Evolutionary conservation across 164 flowering plant genomes (phyloP), one percentile per base, ranked within the genome.

Genomic region (Annona squamosa): DNA sequence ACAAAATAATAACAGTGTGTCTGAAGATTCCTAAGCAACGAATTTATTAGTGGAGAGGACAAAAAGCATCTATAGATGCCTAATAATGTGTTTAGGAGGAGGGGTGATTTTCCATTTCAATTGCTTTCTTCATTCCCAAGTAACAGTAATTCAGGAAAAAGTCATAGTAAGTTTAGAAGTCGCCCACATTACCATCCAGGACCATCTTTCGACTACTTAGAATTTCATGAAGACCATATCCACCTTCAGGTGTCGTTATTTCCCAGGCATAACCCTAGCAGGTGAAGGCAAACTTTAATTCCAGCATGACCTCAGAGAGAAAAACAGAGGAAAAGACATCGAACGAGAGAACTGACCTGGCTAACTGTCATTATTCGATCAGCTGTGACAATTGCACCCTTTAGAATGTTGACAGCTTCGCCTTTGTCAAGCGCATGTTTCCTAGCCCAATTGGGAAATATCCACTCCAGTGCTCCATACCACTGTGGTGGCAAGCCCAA

Each of bases 381-480:
- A 59, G 90, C 83, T 13, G 98, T 91, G 46, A 93, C 99, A 79
- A 95, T 77, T 62, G 98, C 98, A 77, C 98, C 93, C 86, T 95
- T 95, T 75, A 95, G 82, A 74, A 86, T 67, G 81, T 93, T 95
- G 75, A 95, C 98, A n/a, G 99, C 96, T 87, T 89, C 89, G 79
- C 99, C 99, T n/a, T 89, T 87, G 82, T 95, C 99, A 73, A 95
- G 97, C 73, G 96, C 99, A 86, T 95, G 99, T 9, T 87, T 86
- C 77, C 99, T 89, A 66, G 99, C 94, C 99, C 99, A 95, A 3
- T 90, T 88, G 5, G 98, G 98, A 62, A 89, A 95, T 41, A 91
- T 89, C 99, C 99, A 95, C 72, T 82, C 98, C 72, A 95, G 70
- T 47, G 97, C 94, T 46, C 91, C 90, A 80, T 91, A 93, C 99